phyloP scores from a whole-genome alignment of 164 flowering plant genomes.

The Umbilicus rupestris region DNA sequence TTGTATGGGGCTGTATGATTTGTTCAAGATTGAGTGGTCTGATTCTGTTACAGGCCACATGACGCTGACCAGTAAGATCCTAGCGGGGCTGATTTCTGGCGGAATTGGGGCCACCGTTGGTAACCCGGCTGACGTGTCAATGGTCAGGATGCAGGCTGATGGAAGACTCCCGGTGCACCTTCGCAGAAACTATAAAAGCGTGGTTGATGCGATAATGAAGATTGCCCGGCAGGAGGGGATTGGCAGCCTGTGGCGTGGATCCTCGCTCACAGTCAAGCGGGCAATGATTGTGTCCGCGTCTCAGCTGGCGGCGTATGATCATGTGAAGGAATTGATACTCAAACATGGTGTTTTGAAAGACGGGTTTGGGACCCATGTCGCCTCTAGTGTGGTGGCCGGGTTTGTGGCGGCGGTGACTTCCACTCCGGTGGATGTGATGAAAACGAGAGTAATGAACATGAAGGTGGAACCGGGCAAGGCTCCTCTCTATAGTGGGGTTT shows the following conservation, averaged over 20 bases:
- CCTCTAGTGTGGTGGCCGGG: slow-evolving; percentile 9
- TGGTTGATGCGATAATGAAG: slow-evolving; percentile 9
- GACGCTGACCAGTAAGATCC: slow-evolving; percentile 6
- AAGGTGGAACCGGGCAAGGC: slow-evolving; percentile 10
- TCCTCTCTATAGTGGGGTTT: slow-evolving; percentile 4
- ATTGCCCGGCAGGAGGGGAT: slow-evolving; percentile 12
- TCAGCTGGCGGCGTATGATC: slow-evolving; percentile 13
- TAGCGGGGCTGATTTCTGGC: slow-evolving; percentile 7
- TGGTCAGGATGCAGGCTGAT: slow-evolving; percentile 15
- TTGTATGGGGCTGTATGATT: slow-evolving; percentile 12
- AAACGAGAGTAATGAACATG: slow-evolving; percentile 7
- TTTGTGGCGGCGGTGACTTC: slow-evolving; percentile 12
- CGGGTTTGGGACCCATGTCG: slow-evolving; percentile 11
- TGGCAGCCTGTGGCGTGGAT: slow-evolving; percentile 11
- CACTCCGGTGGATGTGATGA: slow-evolving; percentile 10
- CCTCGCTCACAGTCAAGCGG: slow-evolving; percentile 9
- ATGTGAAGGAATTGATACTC: background rate
- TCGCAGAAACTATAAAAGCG: slow-evolving; percentile 12
- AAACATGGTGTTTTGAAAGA: slow-evolving; percentile 5
- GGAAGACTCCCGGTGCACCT: slow-evolving; percentile 5
- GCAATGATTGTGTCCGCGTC: slow-evolving; percentile 14
- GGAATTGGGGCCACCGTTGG: slow-evolving; percentile 12
- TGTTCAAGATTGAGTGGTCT: slow-evolving; percentile 11
- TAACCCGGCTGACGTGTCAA: slow-evolving; percentile 13
- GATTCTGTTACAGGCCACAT: slow-evolving; percentile 3